A percentile compares a stretch with the other conserved stretches of the same genome.
phyloP scores from a whole-genome alignment of 352 stramenopile species.

The Bremia lactucae region DNA sequence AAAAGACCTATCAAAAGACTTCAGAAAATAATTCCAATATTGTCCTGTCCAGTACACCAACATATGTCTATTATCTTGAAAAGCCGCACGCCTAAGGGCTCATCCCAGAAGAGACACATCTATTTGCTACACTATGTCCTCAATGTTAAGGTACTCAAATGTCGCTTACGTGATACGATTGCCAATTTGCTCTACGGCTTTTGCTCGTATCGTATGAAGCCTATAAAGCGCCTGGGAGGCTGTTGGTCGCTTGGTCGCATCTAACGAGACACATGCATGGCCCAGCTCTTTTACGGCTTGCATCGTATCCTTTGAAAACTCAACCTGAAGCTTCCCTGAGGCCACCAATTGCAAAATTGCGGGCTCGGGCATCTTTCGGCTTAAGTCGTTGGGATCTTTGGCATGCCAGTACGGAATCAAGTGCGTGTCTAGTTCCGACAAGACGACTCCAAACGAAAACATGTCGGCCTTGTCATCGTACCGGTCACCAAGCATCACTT shows the following conservation, averaged over 20 bases:
- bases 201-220: slow-evolving; percentile 21
- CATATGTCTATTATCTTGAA: no score
- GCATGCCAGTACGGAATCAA: slow-evolving; percentile 16
- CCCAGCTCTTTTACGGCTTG: slow-evolving; percentile 19
- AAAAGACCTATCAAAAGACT: no score
- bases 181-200: slow-evolving; percentile 4
- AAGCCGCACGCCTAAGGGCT: no score
- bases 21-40: no score
- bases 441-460: slow-evolving; percentile 33
- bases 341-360: slow-evolving; percentile 38
- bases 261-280: slow-evolving; percentile 24
- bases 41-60: no score
- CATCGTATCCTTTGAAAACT: slow-evolving; percentile 19
- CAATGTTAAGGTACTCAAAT: no score
- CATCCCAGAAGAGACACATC: no score
- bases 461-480: slow-evolving; percentile 36
- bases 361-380: slow-evolving; percentile 19
- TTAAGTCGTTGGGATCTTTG: slow-evolving; percentile 19
- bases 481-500: slow-evolving; percentile 27
- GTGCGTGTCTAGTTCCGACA: slow-evolving; percentile 27
- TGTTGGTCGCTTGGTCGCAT: slow-evolving; percentile 23
- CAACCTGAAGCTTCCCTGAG: slow-evolving; percentile 28
- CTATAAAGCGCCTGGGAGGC: slow-evolving; percentile 29
- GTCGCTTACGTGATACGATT: no score
- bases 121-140: no score